These are phyloP conservation scores for Sporothrix protearum DNA, from an alignment of 2,329 filamentous ascomycete species.

Conservation along the genomic window DNA sequence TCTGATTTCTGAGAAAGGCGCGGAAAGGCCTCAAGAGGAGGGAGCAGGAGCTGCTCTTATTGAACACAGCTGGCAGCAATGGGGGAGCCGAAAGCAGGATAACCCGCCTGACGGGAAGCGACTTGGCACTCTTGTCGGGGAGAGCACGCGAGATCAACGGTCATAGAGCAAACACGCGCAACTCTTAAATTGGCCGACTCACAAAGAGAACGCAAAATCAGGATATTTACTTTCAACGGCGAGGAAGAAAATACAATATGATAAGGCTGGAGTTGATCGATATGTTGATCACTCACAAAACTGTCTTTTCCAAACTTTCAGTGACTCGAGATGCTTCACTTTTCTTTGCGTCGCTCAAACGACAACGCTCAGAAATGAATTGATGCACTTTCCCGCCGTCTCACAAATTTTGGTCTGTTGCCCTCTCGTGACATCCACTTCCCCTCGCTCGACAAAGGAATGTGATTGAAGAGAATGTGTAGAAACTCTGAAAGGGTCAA, in stretches of 20 bases:
- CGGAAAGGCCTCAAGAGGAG: not conserved
- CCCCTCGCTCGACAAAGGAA: not conserved
- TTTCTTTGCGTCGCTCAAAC: not conserved
- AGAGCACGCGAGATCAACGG: not conserved
- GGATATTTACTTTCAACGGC: not conserved
- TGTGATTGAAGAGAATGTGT: not conserved
- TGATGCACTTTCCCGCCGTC: not conserved
- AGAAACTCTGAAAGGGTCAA: not conserved
- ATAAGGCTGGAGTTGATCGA: not conserved
- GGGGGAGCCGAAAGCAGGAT: not conserved
- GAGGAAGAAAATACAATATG: not conserved
- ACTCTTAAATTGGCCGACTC: slow-evolving; percentile 21
- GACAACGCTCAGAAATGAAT: not conserved
- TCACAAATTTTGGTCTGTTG: not conserved
- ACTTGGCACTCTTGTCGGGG: not conserved
- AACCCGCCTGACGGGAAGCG: not conserved
- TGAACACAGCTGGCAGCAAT: not conserved
- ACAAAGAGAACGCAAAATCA: not conserved
- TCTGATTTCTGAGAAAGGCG: not conserved
- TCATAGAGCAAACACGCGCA: slow-evolving; percentile 15
- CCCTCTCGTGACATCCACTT: not conserved
- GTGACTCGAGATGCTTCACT: not conserved
- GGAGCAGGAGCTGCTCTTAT: not conserved
- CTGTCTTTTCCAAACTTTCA: not conserved
- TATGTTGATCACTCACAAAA: not conserved